phyloP scores from a whole-genome alignment of 768 basidiomycete species.

The Rhodotorula graminis region DNA sequence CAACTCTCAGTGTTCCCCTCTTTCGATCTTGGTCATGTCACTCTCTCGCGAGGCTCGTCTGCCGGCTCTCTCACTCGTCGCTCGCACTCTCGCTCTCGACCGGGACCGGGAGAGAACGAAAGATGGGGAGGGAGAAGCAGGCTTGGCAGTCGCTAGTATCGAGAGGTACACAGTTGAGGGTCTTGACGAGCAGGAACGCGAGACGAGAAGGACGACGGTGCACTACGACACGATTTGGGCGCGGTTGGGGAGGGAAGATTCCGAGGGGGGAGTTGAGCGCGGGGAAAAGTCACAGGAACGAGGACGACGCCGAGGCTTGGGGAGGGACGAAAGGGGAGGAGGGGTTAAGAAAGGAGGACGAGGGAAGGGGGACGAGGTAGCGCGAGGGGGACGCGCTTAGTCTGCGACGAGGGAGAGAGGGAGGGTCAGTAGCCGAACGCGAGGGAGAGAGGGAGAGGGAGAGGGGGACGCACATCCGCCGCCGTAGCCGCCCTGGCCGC shows the following conservation, averaged over 20 bases:
- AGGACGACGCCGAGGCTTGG: too few relatives aligned
- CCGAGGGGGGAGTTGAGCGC: too few relatives aligned
- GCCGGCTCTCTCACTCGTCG: too few relatives aligned
- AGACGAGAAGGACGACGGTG: background rate
- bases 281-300: background rate
- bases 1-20: background rate
- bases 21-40: background rate
- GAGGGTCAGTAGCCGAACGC: background rate
- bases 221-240: background rate
- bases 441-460: too few relatives aligned
- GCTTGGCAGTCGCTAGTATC: background rate
- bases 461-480: conserved; percentile 18
- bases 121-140: background rate
- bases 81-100: too few relatives aligned
- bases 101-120: background rate
- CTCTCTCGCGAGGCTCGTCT: too few relatives aligned
- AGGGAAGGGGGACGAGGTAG: background rate
- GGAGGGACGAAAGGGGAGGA: background rate
- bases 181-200: too few relatives aligned
- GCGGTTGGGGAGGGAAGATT: background rate
- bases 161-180: background rate
- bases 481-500: conserved; percentile 35
- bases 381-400: conserved; percentile 1
- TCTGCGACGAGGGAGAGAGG: background rate
- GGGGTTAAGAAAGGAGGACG: too few relatives aligned